These are phyloP conservation scores for Fusarium euwallaceae DNA, from an alignment of 2,329 filamentous ascomycete genomes.

Conservation along the genomic window DNA sequence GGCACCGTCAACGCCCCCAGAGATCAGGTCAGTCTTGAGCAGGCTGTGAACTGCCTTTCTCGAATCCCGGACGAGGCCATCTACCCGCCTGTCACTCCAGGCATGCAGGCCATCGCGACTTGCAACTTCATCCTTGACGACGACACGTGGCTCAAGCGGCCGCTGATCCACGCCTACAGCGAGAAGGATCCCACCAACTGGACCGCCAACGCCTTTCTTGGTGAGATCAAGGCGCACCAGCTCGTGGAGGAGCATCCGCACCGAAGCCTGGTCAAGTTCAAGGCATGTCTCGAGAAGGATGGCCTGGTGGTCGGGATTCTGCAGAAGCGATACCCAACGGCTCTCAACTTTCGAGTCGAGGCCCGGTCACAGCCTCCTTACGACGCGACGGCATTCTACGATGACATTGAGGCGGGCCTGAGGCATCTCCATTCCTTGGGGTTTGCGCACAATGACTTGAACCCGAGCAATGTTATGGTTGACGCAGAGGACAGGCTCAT, in stretches of 20 bases:
- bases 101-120: background rate
- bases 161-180: background rate
- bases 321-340: background rate
- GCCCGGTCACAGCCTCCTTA: background rate
- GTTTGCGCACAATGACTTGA: conserved; percentile 34
- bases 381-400: background rate
- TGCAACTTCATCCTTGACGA: background rate
- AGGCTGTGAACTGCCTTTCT: background rate
- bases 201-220: background rate
- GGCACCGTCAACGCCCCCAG: background rate
- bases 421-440: conserved; percentile 31
- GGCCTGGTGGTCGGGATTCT: background rate
- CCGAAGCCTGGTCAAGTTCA: background rate
- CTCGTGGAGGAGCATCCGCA: background rate
- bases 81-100: background rate
- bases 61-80: background rate
- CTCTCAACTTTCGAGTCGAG: background rate
- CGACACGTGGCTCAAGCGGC: background rate
- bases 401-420: conserved; percentile 4
- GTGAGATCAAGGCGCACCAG: background rate
- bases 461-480: conserved; percentile 24
- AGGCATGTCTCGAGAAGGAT: background rate
- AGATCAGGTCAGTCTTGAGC: background rate
- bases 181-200: background rate
- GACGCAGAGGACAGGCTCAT: conserved; percentile 2